A percentile compares a stretch with the other conserved stretches of the same genome.
Evolutionary conservation across 2,329 filamentous ascomycete species (phyloP).

Genomic region (Calonectria leucothoes): DNA sequence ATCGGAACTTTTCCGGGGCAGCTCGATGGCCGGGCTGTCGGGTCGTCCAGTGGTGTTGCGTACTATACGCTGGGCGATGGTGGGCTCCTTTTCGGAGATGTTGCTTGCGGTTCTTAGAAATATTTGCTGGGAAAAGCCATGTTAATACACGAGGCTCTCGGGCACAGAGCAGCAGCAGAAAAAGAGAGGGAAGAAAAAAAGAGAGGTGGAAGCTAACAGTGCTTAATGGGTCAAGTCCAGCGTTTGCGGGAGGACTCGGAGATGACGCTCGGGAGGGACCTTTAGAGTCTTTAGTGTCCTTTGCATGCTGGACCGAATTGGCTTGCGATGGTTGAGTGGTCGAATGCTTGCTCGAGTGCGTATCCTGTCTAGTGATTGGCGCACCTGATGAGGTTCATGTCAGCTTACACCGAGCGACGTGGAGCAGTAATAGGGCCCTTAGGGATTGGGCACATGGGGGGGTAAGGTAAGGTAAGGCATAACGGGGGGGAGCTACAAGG

Average conservation of each 20-base stretch:
- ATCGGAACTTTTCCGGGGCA: constrained; percentile 55
- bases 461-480: neutral
- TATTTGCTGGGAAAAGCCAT: constrained; percentile 48
- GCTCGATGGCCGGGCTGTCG: constrained; percentile 62
- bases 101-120: constrained; percentile 52
- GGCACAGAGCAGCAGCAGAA: neutral
- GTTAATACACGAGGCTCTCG: neutral
- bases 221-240: constrained; percentile 52
- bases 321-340: constrained; percentile 60
- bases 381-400: constrained; percentile 35
- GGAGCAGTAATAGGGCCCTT: neutral
- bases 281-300: constrained; percentile 49
- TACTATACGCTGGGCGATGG: constrained; percentile 64
- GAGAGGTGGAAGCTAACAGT: constrained; percentile 43
- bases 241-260: constrained; percentile 37
- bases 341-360: constrained; percentile 41
- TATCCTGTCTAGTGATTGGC: constrained; percentile 36
- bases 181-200: too few relatives aligned
- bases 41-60: constrained; percentile 61
- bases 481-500: neutral
- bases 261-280: constrained; percentile 40
- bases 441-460: neutral
- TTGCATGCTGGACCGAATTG: constrained; percentile 65
- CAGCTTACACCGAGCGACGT: constrained; percentile 39
- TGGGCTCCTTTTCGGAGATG: constrained; percentile 45